Conservation (phyloP, 2,329 filamentous ascomycete genomes). For the Knufia fluminis region DNA sequence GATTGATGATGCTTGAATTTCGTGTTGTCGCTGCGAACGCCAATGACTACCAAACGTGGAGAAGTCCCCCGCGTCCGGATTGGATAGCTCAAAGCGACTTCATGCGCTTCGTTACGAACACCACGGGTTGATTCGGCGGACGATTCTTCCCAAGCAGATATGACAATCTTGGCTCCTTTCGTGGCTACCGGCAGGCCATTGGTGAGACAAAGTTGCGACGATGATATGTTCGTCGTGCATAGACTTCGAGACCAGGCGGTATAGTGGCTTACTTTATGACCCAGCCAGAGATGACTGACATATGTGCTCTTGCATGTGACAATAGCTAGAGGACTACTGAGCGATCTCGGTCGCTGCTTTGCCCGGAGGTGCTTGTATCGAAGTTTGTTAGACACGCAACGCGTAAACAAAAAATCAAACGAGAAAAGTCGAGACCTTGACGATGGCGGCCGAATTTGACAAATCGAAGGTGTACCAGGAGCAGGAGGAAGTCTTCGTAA, state of each 20-base stretch:
- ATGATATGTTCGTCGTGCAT: not conserved
- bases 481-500: conserved; percentile 21
- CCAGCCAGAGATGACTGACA: not conserved
- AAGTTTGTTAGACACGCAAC: not conserved
- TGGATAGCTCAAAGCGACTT: not conserved
- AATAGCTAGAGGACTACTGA: not conserved
- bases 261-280: not conserved
- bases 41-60: not conserved
- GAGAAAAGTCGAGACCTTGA: not conserved
- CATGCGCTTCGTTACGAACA: not conserved
- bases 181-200: not conserved
- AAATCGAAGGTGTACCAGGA: conserved; percentile 18
- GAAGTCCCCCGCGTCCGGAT: not conserved
- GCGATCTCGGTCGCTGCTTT: not conserved
- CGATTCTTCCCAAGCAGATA: not conserved
- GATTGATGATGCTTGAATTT: no score
- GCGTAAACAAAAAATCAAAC: not conserved
- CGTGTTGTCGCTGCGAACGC: not conserved
- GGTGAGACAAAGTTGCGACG: not conserved
- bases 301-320: not conserved
- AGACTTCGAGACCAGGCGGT: not conserved
- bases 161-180: not conserved
- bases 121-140: not conserved
- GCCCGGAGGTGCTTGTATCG: not conserved
- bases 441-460: conserved; percentile 17